Evolutionary conservation across 768 basidiomycete species (phyloP).

Genomic region (Kwoniella mangroviensis): DNA sequence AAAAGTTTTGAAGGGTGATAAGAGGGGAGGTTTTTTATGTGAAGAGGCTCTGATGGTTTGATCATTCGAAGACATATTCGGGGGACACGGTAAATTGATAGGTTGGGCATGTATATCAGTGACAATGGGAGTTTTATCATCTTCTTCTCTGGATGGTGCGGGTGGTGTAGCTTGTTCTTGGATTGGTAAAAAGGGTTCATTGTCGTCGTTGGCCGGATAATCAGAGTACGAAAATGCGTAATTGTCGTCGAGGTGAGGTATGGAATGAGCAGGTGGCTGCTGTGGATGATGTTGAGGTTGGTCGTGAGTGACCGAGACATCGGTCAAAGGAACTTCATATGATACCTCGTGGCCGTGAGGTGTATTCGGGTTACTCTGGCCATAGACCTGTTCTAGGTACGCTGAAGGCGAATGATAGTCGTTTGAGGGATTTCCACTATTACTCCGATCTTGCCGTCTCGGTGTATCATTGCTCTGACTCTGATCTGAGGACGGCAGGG

Average conservation of each 20-base stretch:
- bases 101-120: constrained; percentile 30
- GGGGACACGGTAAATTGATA: constrained; percentile 33
- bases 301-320: constrained; percentile 12
- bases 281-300: constrained; percentile 6
- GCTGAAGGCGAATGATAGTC: constrained; percentile 17
- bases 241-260: constrained; percentile 16
- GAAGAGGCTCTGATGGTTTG: constrained; percentile 14
- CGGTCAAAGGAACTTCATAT: constrained; percentile 12
- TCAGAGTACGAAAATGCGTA: constrained; percentile 23
- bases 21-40: constrained; percentile 30
- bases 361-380: constrained; percentile 14
- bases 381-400: constrained; percentile 14
- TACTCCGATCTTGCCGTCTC: constrained; percentile 4
- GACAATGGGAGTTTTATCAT: constrained; percentile 45
- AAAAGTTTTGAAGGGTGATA: constrained; percentile 40
- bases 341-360: constrained; percentile 17
- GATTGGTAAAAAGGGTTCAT: constrained; percentile 17
- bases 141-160: constrained; percentile 21
- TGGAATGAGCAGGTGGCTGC: constrained; percentile 16
- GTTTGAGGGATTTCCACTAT: constrained; percentile 1
- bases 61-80: constrained; percentile 14
- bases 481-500: constrained; percentile 2
- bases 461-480: constrained; percentile 6
- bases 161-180: constrained; percentile 33
- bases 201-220: constrained; percentile 12